These are phyloP conservation scores for Cercospora sp. DNA, from an alignment of 2,329 filamentous ascomycete species.

Conservation along the genomic window DNA sequence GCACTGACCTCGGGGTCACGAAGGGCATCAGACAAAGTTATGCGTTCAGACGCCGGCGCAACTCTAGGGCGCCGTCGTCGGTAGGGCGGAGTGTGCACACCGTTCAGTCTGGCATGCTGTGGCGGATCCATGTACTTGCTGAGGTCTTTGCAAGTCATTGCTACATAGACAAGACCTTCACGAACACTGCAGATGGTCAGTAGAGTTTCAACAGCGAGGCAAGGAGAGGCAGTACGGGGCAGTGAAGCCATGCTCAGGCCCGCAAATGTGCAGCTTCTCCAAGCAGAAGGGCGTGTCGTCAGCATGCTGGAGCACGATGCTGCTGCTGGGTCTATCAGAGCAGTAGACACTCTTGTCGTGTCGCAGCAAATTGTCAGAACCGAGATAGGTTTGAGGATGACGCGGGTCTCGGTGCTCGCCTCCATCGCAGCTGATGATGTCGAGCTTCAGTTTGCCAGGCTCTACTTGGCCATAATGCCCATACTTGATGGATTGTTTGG, in stretches of 20 bases:
- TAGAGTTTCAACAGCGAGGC: slow-evolving; percentile 3
- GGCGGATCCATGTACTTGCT: slow-evolving; percentile 50
- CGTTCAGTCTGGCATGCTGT: slow-evolving; percentile 29
- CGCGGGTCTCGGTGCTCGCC: slow-evolving; percentile 61
- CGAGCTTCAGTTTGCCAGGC: slow-evolving; percentile 77
- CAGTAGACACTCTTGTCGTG: slow-evolving; percentile 86
- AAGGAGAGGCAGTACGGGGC: slow-evolving; percentile 67
- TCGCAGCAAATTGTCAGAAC: slow-evolving; percentile 77
- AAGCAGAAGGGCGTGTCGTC: slow-evolving; percentile 79
- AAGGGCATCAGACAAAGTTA: slow-evolving; percentile 37
- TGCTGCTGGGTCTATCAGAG: slow-evolving; percentile 83
- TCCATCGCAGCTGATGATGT: slow-evolving; percentile 86
- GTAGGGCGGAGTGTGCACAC: slow-evolving; percentile 33
- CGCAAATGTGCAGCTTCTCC: slow-evolving; percentile 84
- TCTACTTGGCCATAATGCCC: slow-evolving; percentile 86
- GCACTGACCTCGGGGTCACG: slow-evolving; percentile 35
- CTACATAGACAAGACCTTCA: slow-evolving; percentile 88
- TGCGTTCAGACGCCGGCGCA: slow-evolving; percentile 31
- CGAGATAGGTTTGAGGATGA: slow-evolving; percentile 54
- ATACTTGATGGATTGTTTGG: slow-evolving; percentile 63
- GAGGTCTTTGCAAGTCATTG: slow-evolving; percentile 79
- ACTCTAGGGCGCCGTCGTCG: slow-evolving; percentile 25
- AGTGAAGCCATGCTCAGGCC: slow-evolving; percentile 77
- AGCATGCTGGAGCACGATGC: slow-evolving; percentile 79
- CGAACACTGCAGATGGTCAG: slow-evolving; percentile 64